phyloP scores from a whole-genome alignment of 148 eudicot genomes.

The Dysphania ambrosioides region DNA sequence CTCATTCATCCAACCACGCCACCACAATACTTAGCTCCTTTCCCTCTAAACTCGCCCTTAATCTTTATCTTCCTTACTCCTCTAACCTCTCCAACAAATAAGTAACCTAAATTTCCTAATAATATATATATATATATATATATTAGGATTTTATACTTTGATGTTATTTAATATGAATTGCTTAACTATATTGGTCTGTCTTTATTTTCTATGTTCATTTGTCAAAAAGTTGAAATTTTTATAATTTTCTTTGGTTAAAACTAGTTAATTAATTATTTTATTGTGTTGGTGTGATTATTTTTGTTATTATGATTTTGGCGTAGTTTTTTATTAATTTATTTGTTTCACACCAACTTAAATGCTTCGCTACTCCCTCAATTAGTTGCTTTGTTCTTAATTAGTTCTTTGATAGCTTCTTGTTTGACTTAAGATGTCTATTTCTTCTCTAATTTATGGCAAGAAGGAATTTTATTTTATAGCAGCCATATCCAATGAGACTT shows the following conservation, averaged over 20 bases:
- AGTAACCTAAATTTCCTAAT: slow-evolving; percentile 29
- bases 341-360: no score
- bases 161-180: background rate
- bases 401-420: no score
- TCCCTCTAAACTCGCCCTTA: slow-evolving; percentile 55
- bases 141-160: background rate
- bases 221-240: background rate
- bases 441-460: no score
- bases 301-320: background rate
- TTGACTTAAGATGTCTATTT: no score
- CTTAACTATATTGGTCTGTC: background rate
- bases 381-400: no score
- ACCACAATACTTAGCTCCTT: slow-evolving; percentile 39
- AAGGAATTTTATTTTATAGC: no score
- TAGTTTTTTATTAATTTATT: background rate
- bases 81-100: slow-evolving; percentile 34
- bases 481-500: no score
- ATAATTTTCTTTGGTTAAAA: background rate
- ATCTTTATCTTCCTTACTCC: slow-evolving; percentile 47
- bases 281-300: background rate
- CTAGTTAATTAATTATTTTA: no score
- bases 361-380: no score
- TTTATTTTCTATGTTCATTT: background rate
- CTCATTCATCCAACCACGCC: slow-evolving; percentile 39
- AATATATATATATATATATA: no score